Evolutionary conservation across 495 filamentous ascomycete species (phyloP), one percentile per base, ranked within the genome.

Genomic region (Haplographium delicatum): DNA sequence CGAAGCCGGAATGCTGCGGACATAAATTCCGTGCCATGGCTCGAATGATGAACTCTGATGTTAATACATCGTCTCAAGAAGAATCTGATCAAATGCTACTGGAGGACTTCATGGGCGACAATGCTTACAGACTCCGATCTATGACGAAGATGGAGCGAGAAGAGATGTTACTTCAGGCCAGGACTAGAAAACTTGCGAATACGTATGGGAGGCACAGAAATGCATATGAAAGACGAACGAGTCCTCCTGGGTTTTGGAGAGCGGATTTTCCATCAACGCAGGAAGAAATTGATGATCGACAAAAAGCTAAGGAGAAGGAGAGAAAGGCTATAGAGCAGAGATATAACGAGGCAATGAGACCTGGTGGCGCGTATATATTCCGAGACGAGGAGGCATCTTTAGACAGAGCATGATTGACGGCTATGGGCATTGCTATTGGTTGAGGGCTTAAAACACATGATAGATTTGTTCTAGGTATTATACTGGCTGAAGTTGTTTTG

Each of bases 191-290:
- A 19, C 68, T 95, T 44, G 82, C 89, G 5, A 79, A 93, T 51
- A 72, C 73, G 44, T 78, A 75, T 65, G 89, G 91, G 5, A 85
- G 70, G 62, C 93, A 96, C 68, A 72, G 84, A 31, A 80, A 94
- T 53, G 74, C 79, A 25, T 90, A 84, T 62, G 78, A 80, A 50
- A 76, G 90, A 23, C 66, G 74, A 20, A 69, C 66, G 26, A 86
- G 84, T 10, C 91, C 93, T 2, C 86, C 88, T 13, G 90, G 90
- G 1, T 96, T 85, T 60, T 98, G 93, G 93, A 75, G 89, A 53
- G 75, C 82, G 22, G 91, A 91, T 50, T 89, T 96, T 67, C 91
- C 91, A 9, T 76, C 64, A 34, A 96, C 91, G 5, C 91, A 95
- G 62, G 88, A 95, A 63, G 60, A 81, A 10, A 70, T 73, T 58